phyloP scores from a whole-genome alignment of 345 rosid genomes.

The Hibiscus tridactylites region DNA sequence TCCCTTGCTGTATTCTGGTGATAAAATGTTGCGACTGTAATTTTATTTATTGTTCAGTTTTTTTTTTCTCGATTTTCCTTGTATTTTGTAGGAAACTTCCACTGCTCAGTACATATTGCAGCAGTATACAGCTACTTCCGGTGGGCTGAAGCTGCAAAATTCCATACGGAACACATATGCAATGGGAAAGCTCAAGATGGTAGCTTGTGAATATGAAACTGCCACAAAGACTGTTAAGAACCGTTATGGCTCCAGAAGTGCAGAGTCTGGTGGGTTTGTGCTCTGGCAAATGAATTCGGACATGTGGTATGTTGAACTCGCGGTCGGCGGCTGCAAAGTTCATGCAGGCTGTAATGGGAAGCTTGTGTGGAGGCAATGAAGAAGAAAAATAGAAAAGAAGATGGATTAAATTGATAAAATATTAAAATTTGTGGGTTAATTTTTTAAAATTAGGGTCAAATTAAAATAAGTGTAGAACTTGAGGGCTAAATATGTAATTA shows the following conservation, averaged over 20 bases:
- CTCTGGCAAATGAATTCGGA: slow-evolving; percentile 97
- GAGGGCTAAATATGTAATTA: too few species aligned
- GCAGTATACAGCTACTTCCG: slow-evolving; percentile 84
- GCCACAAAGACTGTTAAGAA: slow-evolving; percentile 66
- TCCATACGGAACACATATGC: slow-evolving; percentile 73
- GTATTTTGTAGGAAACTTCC: slow-evolving; percentile 57
- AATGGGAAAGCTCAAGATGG: slow-evolving; percentile 78
- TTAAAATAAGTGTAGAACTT: too few species aligned
- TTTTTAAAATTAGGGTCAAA: too few species aligned
- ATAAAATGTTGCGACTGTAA: background rate
- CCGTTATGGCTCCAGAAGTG: slow-evolving; percentile 43
- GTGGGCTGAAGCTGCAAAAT: slow-evolving; percentile 76
- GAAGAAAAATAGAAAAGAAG: too few species aligned
- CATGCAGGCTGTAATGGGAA: slow-evolving; percentile 90
- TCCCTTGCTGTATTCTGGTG: background rate
- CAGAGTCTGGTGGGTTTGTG: slow-evolving; percentile 78
- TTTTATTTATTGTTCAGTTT: background rate
- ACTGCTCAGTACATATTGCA: slow-evolving; percentile 88
- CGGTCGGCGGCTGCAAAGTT: slow-evolving; percentile 79
- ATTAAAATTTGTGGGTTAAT: too few species aligned
- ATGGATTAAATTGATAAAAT: too few species aligned
- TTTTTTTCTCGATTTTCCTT: background rate
- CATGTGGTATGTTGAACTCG: slow-evolving; percentile 92
- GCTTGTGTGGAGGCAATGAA: slow-evolving; percentile 86
- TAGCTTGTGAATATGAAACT: slow-evolving; percentile 66